A percentile compares a stretch with the other conserved stretches of the same genome.
phyloP scores from a whole-genome alignment of 1,284 basidiomycete species.

The Boletellus sp. region DNA sequence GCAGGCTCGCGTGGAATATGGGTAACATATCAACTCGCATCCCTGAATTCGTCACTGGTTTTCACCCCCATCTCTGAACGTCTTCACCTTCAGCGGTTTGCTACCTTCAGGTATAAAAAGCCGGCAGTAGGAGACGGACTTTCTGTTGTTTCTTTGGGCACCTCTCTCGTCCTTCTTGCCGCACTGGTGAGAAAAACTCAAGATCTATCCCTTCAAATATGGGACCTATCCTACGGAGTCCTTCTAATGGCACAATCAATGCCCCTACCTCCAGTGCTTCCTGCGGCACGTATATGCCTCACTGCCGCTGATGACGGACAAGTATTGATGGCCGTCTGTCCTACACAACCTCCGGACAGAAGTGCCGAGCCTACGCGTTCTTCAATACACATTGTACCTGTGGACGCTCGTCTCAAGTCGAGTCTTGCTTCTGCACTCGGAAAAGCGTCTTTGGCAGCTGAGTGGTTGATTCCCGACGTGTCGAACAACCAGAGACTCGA shows the following conservation, averaged over 20 bases:
- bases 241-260: constrained; percentile 55
- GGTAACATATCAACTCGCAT: constrained; percentile 41
- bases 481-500: constrained; percentile 4
- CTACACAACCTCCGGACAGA: constrained; percentile 24
- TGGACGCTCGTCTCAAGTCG: constrained; percentile 47
- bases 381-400: constrained; percentile 56
- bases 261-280: constrained; percentile 49
- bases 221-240: constrained; percentile 72
- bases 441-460: constrained; percentile 42
- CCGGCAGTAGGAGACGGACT: constrained; percentile 26
- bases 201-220: constrained; percentile 58
- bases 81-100: constrained; percentile 37
- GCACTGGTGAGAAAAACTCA: constrained; percentile 39
- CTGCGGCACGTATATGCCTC: constrained; percentile 28
- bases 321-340: constrained; percentile 53
- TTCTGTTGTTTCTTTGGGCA: constrained; percentile 52
- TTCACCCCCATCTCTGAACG: constrained; percentile 35
- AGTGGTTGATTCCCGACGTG: constrained; percentile 42
- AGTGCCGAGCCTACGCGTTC: constrained; percentile 37
- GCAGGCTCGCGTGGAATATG: constrained; percentile 27
- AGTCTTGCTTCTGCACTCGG: constrained; percentile 64
- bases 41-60: constrained; percentile 25
- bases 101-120: constrained; percentile 18
- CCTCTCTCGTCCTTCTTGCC: constrained; percentile 63
- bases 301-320: constrained; percentile 43